phyloP scores from a whole-genome alignment of 1,284 basidiomycete species.

The Cutaneotrichosporon dermatis region DNA sequence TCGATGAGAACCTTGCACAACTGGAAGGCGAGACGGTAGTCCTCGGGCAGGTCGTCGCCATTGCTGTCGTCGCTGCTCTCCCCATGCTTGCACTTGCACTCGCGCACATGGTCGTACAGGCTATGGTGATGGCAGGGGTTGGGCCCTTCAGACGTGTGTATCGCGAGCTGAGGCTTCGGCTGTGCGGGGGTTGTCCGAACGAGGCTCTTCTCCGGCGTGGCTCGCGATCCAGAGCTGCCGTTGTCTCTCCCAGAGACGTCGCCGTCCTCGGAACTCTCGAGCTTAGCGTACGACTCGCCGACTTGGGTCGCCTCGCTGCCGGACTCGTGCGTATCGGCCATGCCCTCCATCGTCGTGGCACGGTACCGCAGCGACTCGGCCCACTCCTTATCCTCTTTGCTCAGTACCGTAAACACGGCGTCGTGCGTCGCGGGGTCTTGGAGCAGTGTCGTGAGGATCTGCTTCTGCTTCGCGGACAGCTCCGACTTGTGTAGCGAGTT shows the following conservation, averaged over 20 bases:
- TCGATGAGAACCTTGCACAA: slow-evolving; percentile 34
- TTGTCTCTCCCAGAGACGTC: background rate
- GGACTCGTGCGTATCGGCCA: slow-evolving; percentile 3
- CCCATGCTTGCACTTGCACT: background rate
- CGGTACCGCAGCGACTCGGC: slow-evolving; percentile 1
- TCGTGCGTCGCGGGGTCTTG: background rate
- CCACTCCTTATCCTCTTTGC: background rate
- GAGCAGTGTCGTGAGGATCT: background rate
- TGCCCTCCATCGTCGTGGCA: background rate
- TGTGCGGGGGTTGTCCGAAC: no score
- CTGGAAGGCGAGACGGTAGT: slow-evolving; percentile 20
- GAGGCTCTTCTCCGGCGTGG: no score
- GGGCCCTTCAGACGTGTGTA: no score
- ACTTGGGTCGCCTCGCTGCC: background rate
- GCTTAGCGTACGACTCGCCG: background rate
- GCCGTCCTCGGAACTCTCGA: no score
- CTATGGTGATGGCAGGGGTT: no score
- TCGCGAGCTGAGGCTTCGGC: no score
- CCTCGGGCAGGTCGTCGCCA: background rate
- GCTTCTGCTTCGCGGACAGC: background rate
- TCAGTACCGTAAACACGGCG: background rate
- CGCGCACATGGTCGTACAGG: no score
- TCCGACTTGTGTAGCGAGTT: background rate
- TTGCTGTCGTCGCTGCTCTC: no score
- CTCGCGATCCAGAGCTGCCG: background rate